A percentile compares a stretch with the other conserved stretches of the same genome.
phyloP scores from a whole-genome alignment of 139 green algal genomes.

The Chlorella sp. region DNA sequence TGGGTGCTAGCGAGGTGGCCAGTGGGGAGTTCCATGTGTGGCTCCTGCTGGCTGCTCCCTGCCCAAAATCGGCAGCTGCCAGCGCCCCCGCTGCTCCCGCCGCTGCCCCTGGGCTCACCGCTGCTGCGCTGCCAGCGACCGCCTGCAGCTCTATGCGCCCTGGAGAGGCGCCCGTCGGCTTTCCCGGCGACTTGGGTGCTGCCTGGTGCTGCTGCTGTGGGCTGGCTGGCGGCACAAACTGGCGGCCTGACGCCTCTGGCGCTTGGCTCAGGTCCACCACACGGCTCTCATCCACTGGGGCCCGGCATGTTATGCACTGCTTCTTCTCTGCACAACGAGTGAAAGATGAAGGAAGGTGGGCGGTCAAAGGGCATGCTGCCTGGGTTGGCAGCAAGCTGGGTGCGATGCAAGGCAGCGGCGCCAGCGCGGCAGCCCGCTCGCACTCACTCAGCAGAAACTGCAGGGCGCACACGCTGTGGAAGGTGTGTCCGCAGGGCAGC shows the following conservation, averaged over 20 bases:
- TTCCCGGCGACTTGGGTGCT: background rate
- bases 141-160: background rate
- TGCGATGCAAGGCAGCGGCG: background rate
- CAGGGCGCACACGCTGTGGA: background rate
- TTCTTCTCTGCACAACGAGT: background rate
- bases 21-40: constrained; percentile 1
- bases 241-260: background rate
- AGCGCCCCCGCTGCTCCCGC: background rate
- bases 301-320: constrained; percentile 17
- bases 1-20: background rate
- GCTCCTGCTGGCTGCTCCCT: background rate
- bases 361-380: background rate
- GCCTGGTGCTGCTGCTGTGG: background rate
- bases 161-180: background rate
- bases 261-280: background rate
- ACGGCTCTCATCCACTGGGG: background rate
- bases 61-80: background rate
- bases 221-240: background rate
- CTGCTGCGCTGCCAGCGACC: background rate
- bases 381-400: background rate
- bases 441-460: constrained; percentile 15
- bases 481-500: constrained; percentile 1
- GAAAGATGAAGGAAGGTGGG: no score
- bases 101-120: background rate
- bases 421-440: background rate